Evolutionary conservation across 805 yeast genomes (phyloP), one percentile per base, ranked within the genome.

Genomic region (Brettanomyces sp.): DNA sequence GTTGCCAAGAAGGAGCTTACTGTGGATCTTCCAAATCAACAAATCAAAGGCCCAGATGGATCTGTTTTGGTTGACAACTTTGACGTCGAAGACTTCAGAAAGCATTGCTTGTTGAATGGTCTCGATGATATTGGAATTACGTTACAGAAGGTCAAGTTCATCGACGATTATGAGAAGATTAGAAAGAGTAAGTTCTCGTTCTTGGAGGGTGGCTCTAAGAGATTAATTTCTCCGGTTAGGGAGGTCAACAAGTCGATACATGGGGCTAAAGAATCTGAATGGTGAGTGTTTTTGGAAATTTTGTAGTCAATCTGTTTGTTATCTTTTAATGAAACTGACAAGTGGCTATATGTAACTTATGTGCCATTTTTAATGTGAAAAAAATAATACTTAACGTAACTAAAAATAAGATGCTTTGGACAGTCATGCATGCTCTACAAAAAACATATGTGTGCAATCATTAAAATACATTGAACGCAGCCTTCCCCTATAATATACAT

Each of bases 101-200:
- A 90, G 69, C 95, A 91, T 66, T 93, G 98, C 64, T 74, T 93
- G 56, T 72, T 91, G 47, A 88, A 93, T 54, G 99, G 99, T 52
- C 80, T 93, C 51, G 99, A 93, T 65, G 99, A 93, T 64, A 93
- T 93, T 67, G 97, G 97, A 39, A 77, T 93, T 59, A 93, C 99
- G 44, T 70, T 93, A 57, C 91, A 89, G 67, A 88, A 89, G 68
- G 96, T 87, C 68, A 78, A 78, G 45, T 79, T 57, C 65, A 93
- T 93, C 56, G 47, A 64, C 45, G 73, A 79, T 56, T 93, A 80
- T 59, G 99, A 93, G 72, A 77, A 68, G 22, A 67, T 69, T 52
- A 85, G 99, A 76, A 80, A 76, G 62, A 80, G 74, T 44, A 80
- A 72, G 63, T 93, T 85, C 64, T 87, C 96, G 8, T 93, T 95